phyloP scores from a whole-genome alignment of 2,329 filamentous ascomycete species.

The Byssochlamys sp. region DNA sequence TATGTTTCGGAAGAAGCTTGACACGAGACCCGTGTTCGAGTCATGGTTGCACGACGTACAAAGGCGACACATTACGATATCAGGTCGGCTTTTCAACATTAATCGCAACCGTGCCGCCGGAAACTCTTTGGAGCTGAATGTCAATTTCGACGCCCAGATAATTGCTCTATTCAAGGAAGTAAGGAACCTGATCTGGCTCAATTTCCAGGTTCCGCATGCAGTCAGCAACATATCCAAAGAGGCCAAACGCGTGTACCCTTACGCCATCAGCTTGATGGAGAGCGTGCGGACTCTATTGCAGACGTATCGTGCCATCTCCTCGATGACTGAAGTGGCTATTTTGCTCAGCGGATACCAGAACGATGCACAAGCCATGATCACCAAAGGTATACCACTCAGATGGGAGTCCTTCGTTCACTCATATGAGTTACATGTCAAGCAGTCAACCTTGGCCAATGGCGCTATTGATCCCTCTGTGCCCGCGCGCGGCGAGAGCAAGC shows the following conservation, averaged over 20 bases:
- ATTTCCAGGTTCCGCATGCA: slow-evolving; percentile 84
- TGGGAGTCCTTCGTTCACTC: slow-evolving; percentile 98
- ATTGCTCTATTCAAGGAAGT: slow-evolving; percentile 99
- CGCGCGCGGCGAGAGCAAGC: slow-evolving; percentile 69
- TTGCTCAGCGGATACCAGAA: slow-evolving; percentile 85
- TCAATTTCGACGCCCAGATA: slow-evolving; percentile 95
- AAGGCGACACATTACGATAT: slow-evolving; percentile 78
- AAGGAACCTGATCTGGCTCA: slow-evolving; percentile 87
- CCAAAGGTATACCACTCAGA: slow-evolving; percentile 76
- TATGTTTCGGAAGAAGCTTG: slow-evolving; percentile 90
- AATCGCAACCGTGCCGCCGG: slow-evolving; percentile 79
- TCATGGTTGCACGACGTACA: slow-evolving; percentile 90
- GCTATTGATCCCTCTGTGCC: slow-evolving; percentile 48
- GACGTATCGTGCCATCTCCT: slow-evolving; percentile 70
- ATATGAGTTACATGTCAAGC: slow-evolving; percentile 78
- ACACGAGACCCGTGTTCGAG: slow-evolving; percentile 87
- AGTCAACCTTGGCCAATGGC: slow-evolving; percentile 50
- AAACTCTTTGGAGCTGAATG: slow-evolving; percentile 73
- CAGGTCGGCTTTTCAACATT: slow-evolving; percentile 84
- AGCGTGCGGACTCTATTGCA: slow-evolving; percentile 90
- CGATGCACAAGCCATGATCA: slow-evolving; percentile 72
- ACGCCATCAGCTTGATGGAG: slow-evolving; percentile 96
- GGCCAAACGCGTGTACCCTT: slow-evolving; percentile 96
- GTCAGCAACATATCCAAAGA: slow-evolving; percentile 96
- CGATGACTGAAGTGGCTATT: slow-evolving; percentile 79